Conservation (phyloP, 2,329 filamentous ascomycete species). For the Penicillium expansum region DNA sequence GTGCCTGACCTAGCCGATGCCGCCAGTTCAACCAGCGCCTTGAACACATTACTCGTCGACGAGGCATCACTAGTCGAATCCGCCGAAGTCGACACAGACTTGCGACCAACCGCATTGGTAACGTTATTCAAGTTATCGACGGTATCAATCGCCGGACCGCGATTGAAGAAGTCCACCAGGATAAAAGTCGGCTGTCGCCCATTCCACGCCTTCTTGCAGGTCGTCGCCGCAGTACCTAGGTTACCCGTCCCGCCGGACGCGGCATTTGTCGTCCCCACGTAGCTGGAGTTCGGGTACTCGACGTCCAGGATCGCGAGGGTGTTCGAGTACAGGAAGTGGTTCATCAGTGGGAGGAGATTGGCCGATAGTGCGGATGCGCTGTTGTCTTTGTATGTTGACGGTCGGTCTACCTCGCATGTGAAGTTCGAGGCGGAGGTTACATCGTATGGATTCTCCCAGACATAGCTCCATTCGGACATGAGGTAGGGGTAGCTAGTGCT, state of each 20-base stretch:
- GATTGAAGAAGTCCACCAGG: constrained; percentile 76
- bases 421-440: constrained; percentile 63
- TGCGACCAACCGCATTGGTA: constrained; percentile 46
- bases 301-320: constrained; percentile 51
- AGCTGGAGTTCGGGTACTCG: constrained; percentile 59
- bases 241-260: constrained; percentile 56
- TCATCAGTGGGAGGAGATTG: constrained; percentile 68
- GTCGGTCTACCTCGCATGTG: constrained; percentile 69
- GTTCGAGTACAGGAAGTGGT: constrained; percentile 71
- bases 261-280: constrained; percentile 65
- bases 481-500: constrained; percentile 42
- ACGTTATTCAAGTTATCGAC: constrained; percentile 67
- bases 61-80: constrained; percentile 27
- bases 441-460: constrained; percentile 73
- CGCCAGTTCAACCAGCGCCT: constrained; percentile 39
- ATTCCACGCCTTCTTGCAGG: constrained; percentile 57
- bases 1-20: constrained; percentile 37
- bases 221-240: constrained; percentile 48
- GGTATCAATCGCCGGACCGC: constrained; percentile 65
- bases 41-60: constrained; percentile 37
- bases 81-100: constrained; percentile 29
- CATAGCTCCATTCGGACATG: constrained; percentile 43
- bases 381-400: constrained; percentile 51
- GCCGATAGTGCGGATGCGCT: constrained; percentile 52
- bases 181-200: constrained; percentile 67